Evolutionary conservation across 2,329 filamentous ascomycete genomes (phyloP), one percentile per base, ranked within the genome.

Genomic region (Didymella pinodella): DNA sequence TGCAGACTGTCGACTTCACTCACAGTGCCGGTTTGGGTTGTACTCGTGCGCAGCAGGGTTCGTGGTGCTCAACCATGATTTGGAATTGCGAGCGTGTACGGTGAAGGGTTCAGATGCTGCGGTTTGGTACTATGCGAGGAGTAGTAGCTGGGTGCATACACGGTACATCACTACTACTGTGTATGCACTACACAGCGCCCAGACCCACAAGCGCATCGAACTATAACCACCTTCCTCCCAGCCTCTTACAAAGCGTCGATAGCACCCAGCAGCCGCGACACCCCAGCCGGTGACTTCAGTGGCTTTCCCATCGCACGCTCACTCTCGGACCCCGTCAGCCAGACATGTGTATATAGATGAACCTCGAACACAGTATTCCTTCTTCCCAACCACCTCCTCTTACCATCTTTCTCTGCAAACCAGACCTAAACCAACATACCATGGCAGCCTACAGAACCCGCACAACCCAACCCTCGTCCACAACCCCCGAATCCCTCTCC

Each of bases 371-470:
- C 18, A 18, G 18, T 18, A 18, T 18, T 18, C 18, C 18, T 18
- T 18, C 18, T 18, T 18, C 18, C 18, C 18, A 18, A 18, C 18
- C 18, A 18, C 18, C 18, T 18, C 18, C 18, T 18, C 18, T 18
- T 18, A 18, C 18, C 18, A 18, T 18, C 18, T 18, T 18, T 18
- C 18, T 18, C 18, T 18, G 18, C 18, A 18, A 18, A 18, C 18
- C 18, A 18, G 18, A 18, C 18, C 18, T 18, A 18, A 18, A 18
- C 18, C 18, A 18, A 11, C 8, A 18, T 26, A 57, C 14, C 12
- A 75, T 75, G 74, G 67, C 69, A 65, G 73, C 73, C 61, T 78
- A 73, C 65, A 76, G 73, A 36, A 78, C 78, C 70, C 72, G 71
- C 54, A 75, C 64, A 46, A 67, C 69, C 16, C 48, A 57, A 10